Evolutionary conservation across 192 early-diverging fungal species (phyloP), one percentile per base, ranked within the genome.

Genomic region (Rhizophagus sp.): DNA sequence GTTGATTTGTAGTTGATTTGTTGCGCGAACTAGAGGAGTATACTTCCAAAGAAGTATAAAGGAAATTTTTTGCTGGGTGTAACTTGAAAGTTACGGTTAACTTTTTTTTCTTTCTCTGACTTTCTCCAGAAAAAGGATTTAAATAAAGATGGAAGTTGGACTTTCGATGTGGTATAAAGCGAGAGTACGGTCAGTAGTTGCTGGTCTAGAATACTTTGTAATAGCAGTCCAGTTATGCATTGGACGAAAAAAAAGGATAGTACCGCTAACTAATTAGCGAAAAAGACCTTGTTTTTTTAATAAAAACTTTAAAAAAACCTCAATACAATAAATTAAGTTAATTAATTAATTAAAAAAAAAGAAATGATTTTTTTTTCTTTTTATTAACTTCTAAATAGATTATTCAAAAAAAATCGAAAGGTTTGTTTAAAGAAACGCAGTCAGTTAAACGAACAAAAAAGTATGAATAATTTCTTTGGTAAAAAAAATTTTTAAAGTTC

Each of bases 121-220:
- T 19, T 19, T 57, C 15, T 57, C 15, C 19, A 57, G 19, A 27
- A 65, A 13, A 22, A 65, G 8, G 27, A 8, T 65, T 27, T 24
- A 65, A 25, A 27, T 9, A 3, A 30, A 10, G 11, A 22, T 3
- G 47, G 57, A 50, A 12, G 78, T 79, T 57, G 78, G 78, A 52
- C 78, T 79, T 79, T 79, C 78, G 27, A 79, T 79, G 25, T 79
- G 78, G 30, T 79, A 79, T 22, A 79, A 62, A 39, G 78, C 78
- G 19, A 79, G 68, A 47, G 78, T 36, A 4, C 78, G 66, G 49
- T 79, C 50, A 61, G 68, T 79, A 22, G 78, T 79, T 61, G 78
- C 52, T 13, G 67, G 78, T 71, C 78, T 69, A 34, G 78, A 52
- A 41, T 79, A 79, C n/a, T 70, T 79, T 62, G 78, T 61, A n/a